Evolutionary conservation across 805 yeast genomes (phyloP), one percentile per base, ranked within the genome.

Genomic region (Candida ortonii): DNA sequence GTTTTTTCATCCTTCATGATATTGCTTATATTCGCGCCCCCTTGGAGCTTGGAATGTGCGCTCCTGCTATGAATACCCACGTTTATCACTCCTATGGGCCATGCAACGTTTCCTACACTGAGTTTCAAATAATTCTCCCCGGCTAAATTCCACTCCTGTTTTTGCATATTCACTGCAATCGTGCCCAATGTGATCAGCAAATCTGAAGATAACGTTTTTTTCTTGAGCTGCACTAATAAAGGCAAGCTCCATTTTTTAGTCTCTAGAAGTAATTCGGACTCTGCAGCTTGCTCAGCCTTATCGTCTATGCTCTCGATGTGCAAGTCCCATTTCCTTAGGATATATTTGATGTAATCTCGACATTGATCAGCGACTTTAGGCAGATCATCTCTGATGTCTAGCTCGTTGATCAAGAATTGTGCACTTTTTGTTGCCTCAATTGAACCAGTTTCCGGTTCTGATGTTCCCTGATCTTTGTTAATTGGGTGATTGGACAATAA

Each of bases 71-170:
- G 96, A 38, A 87, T 84, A 30, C 93, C 87, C 11, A 87, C 82
- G 37, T 75, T 75, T 6, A 77, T 65, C 10, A 87, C 84, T 17
- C 96, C 96, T 44, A 86, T 82, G 3, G 96, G 96, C 95, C 95
- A 87, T 4, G 93, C 89, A 2, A 83, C 86, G 47, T 85, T 84
- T 1, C 96, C 96, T 12, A 87, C 80, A 51, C 90, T 80, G 38
- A 87, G 61, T 43, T 80, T 73, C 66, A 86, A 62, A 48, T 87
- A 87, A 16, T 78, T 67, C 49, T 84, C 85, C 39, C 73, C 73
- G 4, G 90, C 86, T 32, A 61, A 61, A 22, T 55, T 52, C 44
- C 57, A 77, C 22, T 77, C 70, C 11, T 55, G 50, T 8, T 60
- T 50, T 55, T 86, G 95, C n/a, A 84, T 35, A 47, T 79, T 69